These are phyloP conservation scores for Macaranga tanarius DNA, from an alignment of 441 rosid genomes.

Conservation along the genomic window DNA sequence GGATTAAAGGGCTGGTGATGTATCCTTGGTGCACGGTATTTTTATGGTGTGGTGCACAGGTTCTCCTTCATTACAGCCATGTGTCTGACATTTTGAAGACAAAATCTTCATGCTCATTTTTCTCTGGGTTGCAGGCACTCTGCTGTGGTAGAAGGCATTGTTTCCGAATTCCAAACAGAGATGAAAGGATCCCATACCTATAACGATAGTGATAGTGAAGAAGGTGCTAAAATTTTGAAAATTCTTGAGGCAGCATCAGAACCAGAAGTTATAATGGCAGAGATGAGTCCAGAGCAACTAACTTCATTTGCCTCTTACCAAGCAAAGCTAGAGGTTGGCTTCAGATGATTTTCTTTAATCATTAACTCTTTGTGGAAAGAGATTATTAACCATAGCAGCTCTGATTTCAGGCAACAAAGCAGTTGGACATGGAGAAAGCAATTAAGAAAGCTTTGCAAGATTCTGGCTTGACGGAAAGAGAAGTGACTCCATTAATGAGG, in stretches of 20 bases:
- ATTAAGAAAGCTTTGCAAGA: constrained; percentile 66
- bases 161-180: constrained; percentile 62
- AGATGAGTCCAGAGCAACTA: constrained; percentile 86
- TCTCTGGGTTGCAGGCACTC: constrained; percentile 54
- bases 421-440: constrained; percentile 57
- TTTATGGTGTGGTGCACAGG: background rate
- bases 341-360: constrained; percentile 21
- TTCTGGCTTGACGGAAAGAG: constrained; percentile 73
- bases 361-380: constrained; percentile 17
- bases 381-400: constrained; percentile 29
- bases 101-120: background rate
- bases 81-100: background rate
- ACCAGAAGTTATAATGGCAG: constrained; percentile 95
- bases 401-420: constrained; percentile 57
- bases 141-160: constrained; percentile 59
- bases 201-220: constrained; percentile 73
- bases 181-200: constrained; percentile 37
- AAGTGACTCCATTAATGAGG: constrained; percentile 86
- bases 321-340: constrained; percentile 68
- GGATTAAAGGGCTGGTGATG: background rate
- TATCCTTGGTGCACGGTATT: background rate
- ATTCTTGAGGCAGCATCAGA: constrained; percentile 82
- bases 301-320: constrained; percentile 65
- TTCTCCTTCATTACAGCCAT: background rate
- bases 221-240: constrained; percentile 75